Conservation (phyloP, 495 filamentous ascomycete genomes). For the Penicillium angulare region DNA sequence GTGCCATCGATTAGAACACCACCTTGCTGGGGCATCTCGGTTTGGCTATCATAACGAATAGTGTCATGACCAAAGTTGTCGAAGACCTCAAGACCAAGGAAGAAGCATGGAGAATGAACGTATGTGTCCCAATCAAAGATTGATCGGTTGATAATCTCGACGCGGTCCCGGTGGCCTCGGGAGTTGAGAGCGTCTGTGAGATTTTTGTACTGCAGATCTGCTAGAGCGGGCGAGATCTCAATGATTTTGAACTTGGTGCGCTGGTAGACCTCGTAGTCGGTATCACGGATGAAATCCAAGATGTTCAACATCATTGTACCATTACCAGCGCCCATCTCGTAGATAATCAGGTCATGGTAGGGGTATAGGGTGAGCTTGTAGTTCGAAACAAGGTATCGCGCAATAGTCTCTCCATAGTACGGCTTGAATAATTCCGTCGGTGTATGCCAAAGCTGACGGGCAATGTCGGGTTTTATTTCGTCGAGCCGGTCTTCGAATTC, state of each 20-base stretch:
- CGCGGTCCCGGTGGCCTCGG: slow-evolving; percentile 74
- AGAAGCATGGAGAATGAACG: slow-evolving; percentile 90
- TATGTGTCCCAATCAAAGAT: slow-evolving; percentile 91
- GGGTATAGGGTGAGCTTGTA: slow-evolving; percentile 93
- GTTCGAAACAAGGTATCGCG: slow-evolving; percentile 89
- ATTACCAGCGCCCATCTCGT: slow-evolving; percentile 97
- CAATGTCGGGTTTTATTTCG: slow-evolving; percentile 60
- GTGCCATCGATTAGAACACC: slow-evolving; percentile 76
- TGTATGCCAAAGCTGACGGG: slow-evolving; percentile 96
- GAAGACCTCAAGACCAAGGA: slow-evolving; percentile 97
- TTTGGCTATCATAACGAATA: slow-evolving; percentile 78
- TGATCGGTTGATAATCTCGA: slow-evolving; percentile 90
- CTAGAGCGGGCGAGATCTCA: slow-evolving; percentile 83
- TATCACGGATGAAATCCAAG: slow-evolving; percentile 89
- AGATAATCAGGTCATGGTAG: slow-evolving; percentile 96
- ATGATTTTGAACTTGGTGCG: slow-evolving; percentile 94
- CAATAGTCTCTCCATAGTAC: slow-evolving; percentile 95
- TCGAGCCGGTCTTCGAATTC: slow-evolving; percentile 90
- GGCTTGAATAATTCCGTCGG: slow-evolving; percentile 96
- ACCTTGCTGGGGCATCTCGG: slow-evolving; percentile 77
- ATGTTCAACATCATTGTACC: slow-evolving; percentile 98
- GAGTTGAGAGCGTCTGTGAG: slow-evolving; percentile 60
- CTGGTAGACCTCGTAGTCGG: slow-evolving; percentile 87
- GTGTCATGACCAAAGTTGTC: slow-evolving; percentile 98
- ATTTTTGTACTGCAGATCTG: slow-evolving; percentile 70